Evolutionary conservation across 345 rosid species (phyloP).

Genomic region (Euphorbia lathyris): DNA sequence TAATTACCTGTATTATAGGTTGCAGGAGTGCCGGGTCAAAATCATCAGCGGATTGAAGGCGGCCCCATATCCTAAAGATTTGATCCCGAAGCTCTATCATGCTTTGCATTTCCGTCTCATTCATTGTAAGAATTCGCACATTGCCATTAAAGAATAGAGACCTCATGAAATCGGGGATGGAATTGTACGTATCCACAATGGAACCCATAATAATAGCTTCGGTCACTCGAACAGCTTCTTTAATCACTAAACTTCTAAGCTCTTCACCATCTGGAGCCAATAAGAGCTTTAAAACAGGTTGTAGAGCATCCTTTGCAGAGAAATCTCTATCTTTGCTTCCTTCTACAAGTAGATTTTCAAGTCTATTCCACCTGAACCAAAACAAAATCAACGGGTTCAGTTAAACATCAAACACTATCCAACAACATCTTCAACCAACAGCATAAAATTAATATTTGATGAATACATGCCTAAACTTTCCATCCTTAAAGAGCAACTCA

Average conservation of each 20-base stretch:
- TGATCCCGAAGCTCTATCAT: conserved; percentile 68
- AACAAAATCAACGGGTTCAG: conserved; percentile 10
- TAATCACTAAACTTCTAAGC: conserved; percentile 64
- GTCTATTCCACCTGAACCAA: conserved; percentile 80
- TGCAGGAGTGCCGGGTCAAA: conserved; percentile 78
- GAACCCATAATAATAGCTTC: conserved; percentile 70
- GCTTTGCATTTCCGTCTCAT: conserved; percentile 49
- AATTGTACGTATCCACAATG: conserved; percentile 61
- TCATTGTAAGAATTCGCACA: conserved; percentile 56
- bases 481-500: conserved; percentile 94
- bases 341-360: conserved; percentile 83
- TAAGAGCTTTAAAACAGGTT: conserved; percentile 77
- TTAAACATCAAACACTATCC: background rate
- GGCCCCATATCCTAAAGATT: conserved; percentile 78
- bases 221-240: conserved; percentile 75
- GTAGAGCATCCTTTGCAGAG: conserved; percentile 82
- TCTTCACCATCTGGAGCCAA: conserved; percentile 76
- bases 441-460: background rate
- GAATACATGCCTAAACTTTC: conserved; percentile 66
- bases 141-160: conserved; percentile 48
- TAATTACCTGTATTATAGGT: conserved; percentile 72
- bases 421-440: background rate
- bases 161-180: conserved; percentile 53
- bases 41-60: conserved; percentile 61
- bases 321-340: conserved; percentile 94